Evolutionary conservation across 345 rosid genomes (phyloP), one percentile per base, ranked within the genome.

Genomic region (Pistacia atlantica): DNA sequence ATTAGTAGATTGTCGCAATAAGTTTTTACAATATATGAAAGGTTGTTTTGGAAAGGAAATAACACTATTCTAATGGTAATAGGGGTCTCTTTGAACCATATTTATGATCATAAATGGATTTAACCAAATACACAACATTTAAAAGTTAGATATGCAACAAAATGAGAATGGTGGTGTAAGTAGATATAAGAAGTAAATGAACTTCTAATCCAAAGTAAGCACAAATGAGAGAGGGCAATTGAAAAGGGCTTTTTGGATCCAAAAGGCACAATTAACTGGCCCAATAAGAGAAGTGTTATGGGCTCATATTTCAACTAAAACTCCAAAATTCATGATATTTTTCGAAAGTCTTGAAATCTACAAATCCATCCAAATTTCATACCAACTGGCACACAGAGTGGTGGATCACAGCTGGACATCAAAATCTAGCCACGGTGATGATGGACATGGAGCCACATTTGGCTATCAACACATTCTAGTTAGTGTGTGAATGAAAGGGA

Each of bases 341-440:
- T 42, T 42, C 0, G 8, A 42, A 42, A 10, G 46, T 42, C 8
- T 42, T 42, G 1, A 42, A 42, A 42, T 42, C 28, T 1, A 22
- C 35, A 61, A 61, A 4, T 31, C 65, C n/a, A 61, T 25, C 31
- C 37, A 61, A 61, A 61, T 7, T 31, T 59, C 35, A 25, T 25
- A 6, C 35, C 22, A 22, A 2, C 11, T 59, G 13, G 11, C 20
- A 49, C 16, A 8, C 16, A 13, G 11, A 46, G 75, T 10, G 25
- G 46, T 46, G 58, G 31, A 60, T 46, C 67, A 46, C 67, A 72
- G 67, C 58, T 72, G 67, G 6, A 54, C 6, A 54, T 54, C 57
- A 54, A 54, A 54, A 54, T n/a, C 31, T 18, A 55, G 18, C 11
- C 17, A 31, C 1, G 25, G 25, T 25, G 25, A 25, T 25, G 25